A percentile compares a stretch with the other conserved stretches of the same genome.
These are phyloP conservation scores for Solanum ahanhuiri DNA, from an alignment of 257 asterid species.

Conservation along the genomic window DNA sequence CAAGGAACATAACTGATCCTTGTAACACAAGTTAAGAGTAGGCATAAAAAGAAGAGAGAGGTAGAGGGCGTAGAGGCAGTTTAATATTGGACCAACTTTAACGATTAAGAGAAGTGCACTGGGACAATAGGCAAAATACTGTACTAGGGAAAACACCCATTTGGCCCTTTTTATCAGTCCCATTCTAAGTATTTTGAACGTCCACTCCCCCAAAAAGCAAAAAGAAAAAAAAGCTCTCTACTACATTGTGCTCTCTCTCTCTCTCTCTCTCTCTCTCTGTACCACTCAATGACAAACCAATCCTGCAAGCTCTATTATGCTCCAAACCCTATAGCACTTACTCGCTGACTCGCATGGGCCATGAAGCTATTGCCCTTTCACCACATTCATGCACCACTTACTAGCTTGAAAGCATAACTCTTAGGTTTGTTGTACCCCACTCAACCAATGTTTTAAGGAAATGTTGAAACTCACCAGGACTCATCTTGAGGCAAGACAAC, in stretches of 20 bases:
- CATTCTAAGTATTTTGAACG: neutral
- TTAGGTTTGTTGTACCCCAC: too few species aligned
- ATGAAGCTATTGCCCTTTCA: too few species aligned
- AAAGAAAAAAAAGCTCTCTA: neutral
- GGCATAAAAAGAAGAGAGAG: neutral
- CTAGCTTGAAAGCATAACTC: too few species aligned
- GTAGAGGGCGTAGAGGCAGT: neutral
- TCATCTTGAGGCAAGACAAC: too few species aligned
- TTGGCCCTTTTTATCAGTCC: neutral
- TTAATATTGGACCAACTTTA: neutral
- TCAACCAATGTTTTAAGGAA: too few species aligned
- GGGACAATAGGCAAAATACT: neutral
- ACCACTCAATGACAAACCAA: neutral
- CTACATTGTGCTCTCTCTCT: neutral
- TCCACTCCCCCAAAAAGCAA: neutral
- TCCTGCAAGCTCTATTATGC: neutral
- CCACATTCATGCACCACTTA: too few species aligned
- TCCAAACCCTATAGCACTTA: neutral
- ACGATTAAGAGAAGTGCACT: neutral
- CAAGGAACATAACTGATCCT: neutral
- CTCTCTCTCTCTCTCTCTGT: neutral
- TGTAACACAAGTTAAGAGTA: neutral
- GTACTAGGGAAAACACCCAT: neutral
- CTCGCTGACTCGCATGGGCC: too few species aligned
- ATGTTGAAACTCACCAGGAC: too few species aligned